phyloP scores from a whole-genome alignment of 768 basidiomycete species.

The Xerocomellus amylosporus region DNA sequence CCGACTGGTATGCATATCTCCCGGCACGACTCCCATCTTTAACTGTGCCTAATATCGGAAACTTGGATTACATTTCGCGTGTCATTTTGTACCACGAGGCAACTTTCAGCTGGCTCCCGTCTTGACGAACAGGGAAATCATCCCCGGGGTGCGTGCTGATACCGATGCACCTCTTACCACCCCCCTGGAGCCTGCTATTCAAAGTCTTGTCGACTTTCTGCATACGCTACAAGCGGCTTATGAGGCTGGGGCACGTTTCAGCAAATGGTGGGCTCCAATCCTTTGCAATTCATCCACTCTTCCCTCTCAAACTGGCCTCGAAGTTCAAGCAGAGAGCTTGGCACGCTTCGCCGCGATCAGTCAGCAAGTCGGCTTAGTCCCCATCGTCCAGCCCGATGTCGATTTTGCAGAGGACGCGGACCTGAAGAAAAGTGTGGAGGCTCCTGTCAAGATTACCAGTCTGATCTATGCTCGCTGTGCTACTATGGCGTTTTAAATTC shows the following conservation, averaged over 20 bases:
- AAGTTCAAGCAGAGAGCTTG: slow-evolving; percentile 46
- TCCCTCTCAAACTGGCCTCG: slow-evolving; percentile 41
- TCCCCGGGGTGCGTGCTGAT: slow-evolving; percentile 50
- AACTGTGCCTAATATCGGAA: not conserved
- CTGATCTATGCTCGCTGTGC: slow-evolving; percentile 46
- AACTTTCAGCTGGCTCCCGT: slow-evolving; percentile 47
- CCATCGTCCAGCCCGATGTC: slow-evolving; percentile 52
- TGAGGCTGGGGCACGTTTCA: slow-evolving; percentile 46
- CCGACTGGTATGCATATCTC: slow-evolving; percentile 34
- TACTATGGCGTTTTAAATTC: slow-evolving; percentile 42
- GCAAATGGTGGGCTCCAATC: slow-evolving; percentile 51
- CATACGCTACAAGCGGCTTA: slow-evolving; percentile 41
- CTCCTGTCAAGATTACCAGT: slow-evolving; percentile 45
- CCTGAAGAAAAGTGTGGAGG: slow-evolving; percentile 42
- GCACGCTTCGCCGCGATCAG: slow-evolving; percentile 50
- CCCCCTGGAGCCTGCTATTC: slow-evolving; percentile 44
- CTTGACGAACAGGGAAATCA: slow-evolving; percentile 44
- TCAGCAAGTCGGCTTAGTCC: slow-evolving; percentile 51
- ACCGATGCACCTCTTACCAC: slow-evolving; percentile 46
- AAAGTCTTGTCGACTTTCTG: slow-evolving; percentile 49
- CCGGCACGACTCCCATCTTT: not conserved
- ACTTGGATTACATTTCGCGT: slow-evolving; percentile 47
- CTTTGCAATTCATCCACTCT: slow-evolving; percentile 42
- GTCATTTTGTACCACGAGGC: slow-evolving; percentile 51
- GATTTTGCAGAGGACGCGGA: slow-evolving; percentile 49